Percentiles rank a stretch among this genome's conserved stretches.
Evolutionary conservation across 2,329 filamentous ascomycete species (phyloP).

Genomic region (Gaeumannomyces tritici): DNA sequence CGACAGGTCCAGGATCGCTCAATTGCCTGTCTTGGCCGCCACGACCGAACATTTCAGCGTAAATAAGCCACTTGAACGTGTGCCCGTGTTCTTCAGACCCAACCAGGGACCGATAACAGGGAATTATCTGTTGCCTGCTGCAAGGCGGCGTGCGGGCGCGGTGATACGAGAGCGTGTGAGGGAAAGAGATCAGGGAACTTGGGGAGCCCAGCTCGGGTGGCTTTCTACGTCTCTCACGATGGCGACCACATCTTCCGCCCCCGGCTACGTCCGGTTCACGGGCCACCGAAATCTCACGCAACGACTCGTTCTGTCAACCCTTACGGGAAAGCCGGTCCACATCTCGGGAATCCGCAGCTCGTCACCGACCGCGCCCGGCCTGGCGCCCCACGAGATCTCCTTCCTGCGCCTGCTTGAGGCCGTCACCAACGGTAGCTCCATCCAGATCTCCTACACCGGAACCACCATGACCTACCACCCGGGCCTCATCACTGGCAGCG

Average conservation of each 20-base stretch:
- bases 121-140: too few species aligned
- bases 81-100: not conserved
- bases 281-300: conserved; percentile 75
- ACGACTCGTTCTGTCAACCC: conserved; percentile 79
- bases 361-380: conserved; percentile 77
- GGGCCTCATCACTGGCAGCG: conserved; percentile 80
- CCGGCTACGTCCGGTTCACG: conserved; percentile 64
- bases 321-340: conserved; percentile 81
- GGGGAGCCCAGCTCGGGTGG: too few species aligned
- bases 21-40: not conserved
- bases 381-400: conserved; percentile 87
- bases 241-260: conserved; percentile 7
- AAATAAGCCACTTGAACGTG: not conserved
- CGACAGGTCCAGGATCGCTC: not conserved
- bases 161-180: not conserved
- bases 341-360: conserved; percentile 89
- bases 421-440: conserved; percentile 87
- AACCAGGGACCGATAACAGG: too few species aligned
- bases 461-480: conserved; percentile 89
- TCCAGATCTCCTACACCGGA: conserved; percentile 94
- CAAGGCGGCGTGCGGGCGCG: not conserved
- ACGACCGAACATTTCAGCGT: not conserved
- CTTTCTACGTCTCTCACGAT: not conserved
- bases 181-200: not conserved
- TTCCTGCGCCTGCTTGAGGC: conserved; percentile 90